Base-by-base conservation (phyloP, 176 grass and related monocot genomes). In the Puya raimondii region DNA sequence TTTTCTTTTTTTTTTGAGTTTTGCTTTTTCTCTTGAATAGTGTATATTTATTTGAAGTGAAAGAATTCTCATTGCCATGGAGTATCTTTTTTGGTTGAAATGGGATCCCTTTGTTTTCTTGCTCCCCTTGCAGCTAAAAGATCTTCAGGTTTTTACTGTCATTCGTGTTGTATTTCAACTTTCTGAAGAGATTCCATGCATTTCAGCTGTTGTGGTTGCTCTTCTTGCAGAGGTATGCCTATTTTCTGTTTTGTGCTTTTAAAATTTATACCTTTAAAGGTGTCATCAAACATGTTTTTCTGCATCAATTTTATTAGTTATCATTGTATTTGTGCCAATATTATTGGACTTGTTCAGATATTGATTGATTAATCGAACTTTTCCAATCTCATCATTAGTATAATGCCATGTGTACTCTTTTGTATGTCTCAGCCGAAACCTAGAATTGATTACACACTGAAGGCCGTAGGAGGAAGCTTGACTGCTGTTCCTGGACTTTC, bases 401-500 rank as follows among this genome's bases (percentile, higher is more conserved):
- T 58, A 16, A 58, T 18, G 53, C 9, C 6, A 58, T 58, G 53
- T 17, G 9, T 58, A 58, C 18, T 58, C 16, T 14, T 20, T 79
- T 82, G 73, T 85, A 33, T 42, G 33, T 80, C 80, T 82, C 84
- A 97, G 89, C 93, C 93, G 64, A 85, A 87, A 67, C 93, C 93
- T 48, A 90, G 81, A 83, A 97, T 97, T 76, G 81, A 97, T 75
- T 97, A 97, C 80, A 92, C 73, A 12, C 67, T 97, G 86, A 97
- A 97, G 74, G 93, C 93, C 65, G 73, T 97, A 68, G 93, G 93
- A 83, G 93, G 93, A 82, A 97, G 93, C 69, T 71, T 92, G 80
- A 90, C 93, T 64, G 93, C 93, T 71, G 71, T 97, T 90, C 93
- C 93, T 51, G 86, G 93, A 78, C 86, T 97, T 79, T 85, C 86